Conservation (phyloP, 2,329 filamentous ascomycete species). For the Trichoderma guizhouense region DNA sequence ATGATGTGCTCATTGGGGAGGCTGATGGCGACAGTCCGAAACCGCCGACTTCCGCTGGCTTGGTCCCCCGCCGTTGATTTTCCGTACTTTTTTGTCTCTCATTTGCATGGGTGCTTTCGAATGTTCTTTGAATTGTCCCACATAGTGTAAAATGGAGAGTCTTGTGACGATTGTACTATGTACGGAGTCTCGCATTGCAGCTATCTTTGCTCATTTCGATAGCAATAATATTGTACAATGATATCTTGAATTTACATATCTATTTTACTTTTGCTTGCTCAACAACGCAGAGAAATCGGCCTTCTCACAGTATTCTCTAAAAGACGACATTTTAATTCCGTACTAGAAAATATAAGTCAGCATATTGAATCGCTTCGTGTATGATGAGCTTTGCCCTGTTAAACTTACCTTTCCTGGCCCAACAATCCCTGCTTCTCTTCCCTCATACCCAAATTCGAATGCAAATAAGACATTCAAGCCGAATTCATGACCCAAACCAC, state of each 20-base stretch:
- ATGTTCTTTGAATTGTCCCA: background rate
- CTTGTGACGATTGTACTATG: background rate
- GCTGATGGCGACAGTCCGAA: constrained; percentile 27
- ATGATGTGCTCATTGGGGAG: constrained; percentile 20
- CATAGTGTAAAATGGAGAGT: background rate
- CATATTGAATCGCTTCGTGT: background rate
- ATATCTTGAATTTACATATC: background rate
- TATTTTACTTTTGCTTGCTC: background rate
- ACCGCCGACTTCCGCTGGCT: constrained; percentile 17
- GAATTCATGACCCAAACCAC: background rate
- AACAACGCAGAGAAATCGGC: background rate
- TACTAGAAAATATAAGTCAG: background rate
- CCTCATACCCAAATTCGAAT: background rate
- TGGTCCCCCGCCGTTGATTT: background rate
- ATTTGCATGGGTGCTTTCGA: too few species aligned
- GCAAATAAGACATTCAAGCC: background rate
- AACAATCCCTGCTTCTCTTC: background rate
- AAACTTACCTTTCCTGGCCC: background rate
- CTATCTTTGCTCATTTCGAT: too few species aligned
- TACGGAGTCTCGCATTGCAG: background rate
- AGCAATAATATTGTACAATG: background rate
- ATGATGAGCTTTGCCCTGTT: background rate
- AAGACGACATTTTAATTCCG: background rate
- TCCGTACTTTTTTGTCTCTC: background rate
- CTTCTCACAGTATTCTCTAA: background rate